A percentile compares a stretch with the other conserved stretches of the same genome.
phyloP scores from a whole-genome alignment of 208 protist genomes.

The Trypanosoma brucei region DNA sequence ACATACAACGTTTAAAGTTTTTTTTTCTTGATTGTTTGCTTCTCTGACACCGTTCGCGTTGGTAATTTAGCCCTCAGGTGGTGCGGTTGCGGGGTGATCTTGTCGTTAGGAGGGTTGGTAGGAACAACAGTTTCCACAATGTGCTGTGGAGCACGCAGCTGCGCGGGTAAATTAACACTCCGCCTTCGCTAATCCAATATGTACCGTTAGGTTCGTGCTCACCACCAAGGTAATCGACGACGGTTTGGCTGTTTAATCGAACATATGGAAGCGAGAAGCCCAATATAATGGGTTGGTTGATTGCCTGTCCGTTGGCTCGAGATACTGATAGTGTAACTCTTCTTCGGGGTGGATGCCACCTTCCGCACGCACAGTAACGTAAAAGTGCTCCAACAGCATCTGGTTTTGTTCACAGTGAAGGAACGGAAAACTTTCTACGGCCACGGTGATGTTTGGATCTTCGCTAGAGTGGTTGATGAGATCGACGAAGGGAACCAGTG shows the following conservation, averaged over 20 bases:
- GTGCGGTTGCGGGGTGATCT: too few species aligned
- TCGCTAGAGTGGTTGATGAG: slow-evolving; percentile 66
- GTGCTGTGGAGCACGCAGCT: too few species aligned
- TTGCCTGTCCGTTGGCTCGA: slow-evolving; percentile 20
- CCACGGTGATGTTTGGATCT: slow-evolving; percentile 42
- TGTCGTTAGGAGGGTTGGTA: too few species aligned
- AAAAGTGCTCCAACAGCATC: slow-evolving; percentile 33
- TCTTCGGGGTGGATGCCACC: slow-evolving; percentile 25
- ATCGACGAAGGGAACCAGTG: slow-evolving; percentile 72
- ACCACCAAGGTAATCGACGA: too few species aligned
- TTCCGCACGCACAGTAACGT: slow-evolving; percentile 41
- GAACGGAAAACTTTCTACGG: slow-evolving; percentile 18
- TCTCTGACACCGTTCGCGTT: too few species aligned
- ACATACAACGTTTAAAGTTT: too few species aligned
- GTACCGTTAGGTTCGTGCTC: too few species aligned
- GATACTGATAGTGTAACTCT: slow-evolving; percentile 67
- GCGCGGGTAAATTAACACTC: too few species aligned
- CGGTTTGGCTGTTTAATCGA: slow-evolving; percentile 22
- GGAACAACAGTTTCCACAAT: too few species aligned
- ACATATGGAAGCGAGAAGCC: slow-evolving; percentile 65
- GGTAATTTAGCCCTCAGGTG: too few species aligned
- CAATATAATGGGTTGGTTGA: slow-evolving; percentile 46
- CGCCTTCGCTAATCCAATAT: too few species aligned
- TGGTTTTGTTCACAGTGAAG: slow-evolving; percentile 4
- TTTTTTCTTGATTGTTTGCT: too few species aligned